A percentile compares a stretch with the other conserved stretches of the same genome.
Evolutionary conservation across 2,329 filamentous ascomycete genomes (phyloP).

Genomic region (Exophiala sp.): DNA sequence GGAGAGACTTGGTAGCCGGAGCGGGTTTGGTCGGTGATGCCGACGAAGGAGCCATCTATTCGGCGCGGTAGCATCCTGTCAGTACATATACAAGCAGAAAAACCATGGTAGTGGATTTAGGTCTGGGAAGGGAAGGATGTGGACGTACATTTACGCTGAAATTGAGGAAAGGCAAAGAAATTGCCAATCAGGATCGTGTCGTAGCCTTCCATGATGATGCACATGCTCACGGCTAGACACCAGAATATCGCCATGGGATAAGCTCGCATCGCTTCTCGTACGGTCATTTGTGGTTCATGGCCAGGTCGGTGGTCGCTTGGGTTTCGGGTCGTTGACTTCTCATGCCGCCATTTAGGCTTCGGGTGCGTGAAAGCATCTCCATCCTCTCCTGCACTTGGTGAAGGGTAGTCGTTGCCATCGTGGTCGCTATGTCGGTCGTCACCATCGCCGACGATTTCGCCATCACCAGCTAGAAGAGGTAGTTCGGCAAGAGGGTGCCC

Average conservation of each 20-base stretch:
- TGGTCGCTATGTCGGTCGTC: neutral
- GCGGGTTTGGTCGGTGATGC: conserved; percentile 18
- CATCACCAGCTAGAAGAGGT: conserved; percentile 8
- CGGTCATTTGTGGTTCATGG: conserved; percentile 21
- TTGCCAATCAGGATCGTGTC: conserved; percentile 26
- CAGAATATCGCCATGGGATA: conserved; percentile 34
- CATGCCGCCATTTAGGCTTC: too few species aligned
- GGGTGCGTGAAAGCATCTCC: too few species aligned
- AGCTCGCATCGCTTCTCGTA: conserved; percentile 22
- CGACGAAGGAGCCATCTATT: conserved; percentile 20
- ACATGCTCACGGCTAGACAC: conserved; percentile 43
- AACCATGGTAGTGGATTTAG: neutral
- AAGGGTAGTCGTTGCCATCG: neutral
- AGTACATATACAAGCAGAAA: neutral
- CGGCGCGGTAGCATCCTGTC: neutral
- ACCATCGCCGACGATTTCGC: neutral
- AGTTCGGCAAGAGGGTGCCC: conserved; percentile 7
- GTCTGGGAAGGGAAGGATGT: too few species aligned
- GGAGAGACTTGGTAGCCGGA: conserved; percentile 33
- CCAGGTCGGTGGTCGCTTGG: conserved; percentile 1
- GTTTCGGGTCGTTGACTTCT: neutral
- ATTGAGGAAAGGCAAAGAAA: conserved; percentile 32
- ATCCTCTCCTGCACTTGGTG: too few species aligned
- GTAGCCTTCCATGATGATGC: conserved; percentile 50
- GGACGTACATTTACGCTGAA: conserved; percentile 34